These are phyloP conservation scores for Aureobasidium musti DNA, from an alignment of 2,329 filamentous ascomycete genomes.

Conservation along the genomic window DNA sequence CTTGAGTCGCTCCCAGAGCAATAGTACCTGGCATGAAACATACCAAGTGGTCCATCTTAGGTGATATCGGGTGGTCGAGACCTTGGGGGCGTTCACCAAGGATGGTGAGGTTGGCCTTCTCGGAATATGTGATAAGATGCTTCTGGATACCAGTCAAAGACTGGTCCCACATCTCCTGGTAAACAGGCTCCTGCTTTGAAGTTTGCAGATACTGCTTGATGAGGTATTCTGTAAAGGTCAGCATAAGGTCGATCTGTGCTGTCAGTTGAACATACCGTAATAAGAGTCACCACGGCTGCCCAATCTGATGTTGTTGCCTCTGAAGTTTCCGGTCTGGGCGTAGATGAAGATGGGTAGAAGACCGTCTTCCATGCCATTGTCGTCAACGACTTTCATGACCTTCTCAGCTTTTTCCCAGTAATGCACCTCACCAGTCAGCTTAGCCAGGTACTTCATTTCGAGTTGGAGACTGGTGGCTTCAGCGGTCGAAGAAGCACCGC, in stretches of 20 bases:
- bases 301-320: conserved; percentile 81
- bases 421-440: conserved; percentile 85
- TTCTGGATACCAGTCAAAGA: conserved; percentile 82
- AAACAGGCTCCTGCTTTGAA: conserved; percentile 78
- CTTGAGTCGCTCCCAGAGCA: conserved; percentile 81
- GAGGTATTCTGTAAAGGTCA: conserved; percentile 69
- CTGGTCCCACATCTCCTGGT: conserved; percentile 92
- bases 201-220: conserved; percentile 99
- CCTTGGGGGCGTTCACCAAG: conserved; percentile 82
- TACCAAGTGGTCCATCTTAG: conserved; percentile 98
- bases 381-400: conserved; percentile 87
- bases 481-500: conserved; percentile 87
- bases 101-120: conserved; percentile 78
- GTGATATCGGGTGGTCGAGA: conserved; percentile 63
- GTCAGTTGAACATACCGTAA: conserved; percentile 59
- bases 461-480: conserved; percentile 91
- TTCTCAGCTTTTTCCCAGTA: conserved; percentile 94
- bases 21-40: conserved; percentile 98
- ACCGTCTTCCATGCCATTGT: conserved; percentile 75
- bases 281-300: conserved; percentile 96
- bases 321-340: conserved; percentile 74
- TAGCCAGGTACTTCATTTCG: conserved; percentile 95
- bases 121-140: conserved; percentile 86
- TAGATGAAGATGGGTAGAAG: conserved; percentile 91
- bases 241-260: conserved; percentile 24